phyloP scores from a whole-genome alignment of 2,329 filamentous ascomycete genomes.

The Aspergillus texensis region DNA sequence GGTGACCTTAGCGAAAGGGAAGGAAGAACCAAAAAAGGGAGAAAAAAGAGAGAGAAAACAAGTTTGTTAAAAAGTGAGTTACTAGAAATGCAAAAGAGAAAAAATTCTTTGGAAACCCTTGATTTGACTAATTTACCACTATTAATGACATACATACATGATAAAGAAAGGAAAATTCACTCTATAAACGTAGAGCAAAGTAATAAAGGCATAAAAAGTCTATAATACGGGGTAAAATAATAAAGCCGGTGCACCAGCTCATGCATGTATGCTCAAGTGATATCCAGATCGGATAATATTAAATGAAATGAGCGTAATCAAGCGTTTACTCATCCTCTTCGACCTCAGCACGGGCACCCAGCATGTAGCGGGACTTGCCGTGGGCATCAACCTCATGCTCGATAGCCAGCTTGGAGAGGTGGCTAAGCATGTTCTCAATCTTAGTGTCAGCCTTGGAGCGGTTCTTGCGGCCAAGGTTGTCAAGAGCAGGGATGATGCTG shows the following conservation, averaged over 20 bases:
- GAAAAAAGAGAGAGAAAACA: neutral
- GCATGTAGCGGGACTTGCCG: constrained; percentile 48
- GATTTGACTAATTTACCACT: constrained; percentile 39
- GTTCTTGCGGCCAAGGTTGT: constrained; percentile 56
- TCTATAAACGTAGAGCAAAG: constrained; percentile 35
- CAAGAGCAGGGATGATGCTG: constrained; percentile 48
- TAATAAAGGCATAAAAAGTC: constrained; percentile 40
- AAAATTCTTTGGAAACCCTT: constrained; percentile 30
- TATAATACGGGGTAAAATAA: constrained; percentile 40
- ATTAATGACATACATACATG: constrained; percentile 47
- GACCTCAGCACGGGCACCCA: constrained; percentile 45
- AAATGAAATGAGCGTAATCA: constrained; percentile 25
- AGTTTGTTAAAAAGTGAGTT: neutral
- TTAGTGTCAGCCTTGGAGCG: constrained; percentile 55
- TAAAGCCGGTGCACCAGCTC: constrained; percentile 29
- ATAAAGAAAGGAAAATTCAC: constrained; percentile 40
- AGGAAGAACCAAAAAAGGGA: neutral
- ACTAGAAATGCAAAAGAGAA: neutral
- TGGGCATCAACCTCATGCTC: constrained; percentile 53
- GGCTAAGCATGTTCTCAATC: constrained; percentile 57
- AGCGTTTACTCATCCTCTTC: constrained; percentile 48
- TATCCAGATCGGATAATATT: constrained; percentile 36
- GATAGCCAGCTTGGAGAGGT: constrained; percentile 55
- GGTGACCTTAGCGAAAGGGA: neutral
- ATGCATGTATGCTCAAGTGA: constrained; percentile 37